phyloP scores from a whole-genome alignment of 768 basidiomycete genomes.

The Amanita molliuscula region DNA sequence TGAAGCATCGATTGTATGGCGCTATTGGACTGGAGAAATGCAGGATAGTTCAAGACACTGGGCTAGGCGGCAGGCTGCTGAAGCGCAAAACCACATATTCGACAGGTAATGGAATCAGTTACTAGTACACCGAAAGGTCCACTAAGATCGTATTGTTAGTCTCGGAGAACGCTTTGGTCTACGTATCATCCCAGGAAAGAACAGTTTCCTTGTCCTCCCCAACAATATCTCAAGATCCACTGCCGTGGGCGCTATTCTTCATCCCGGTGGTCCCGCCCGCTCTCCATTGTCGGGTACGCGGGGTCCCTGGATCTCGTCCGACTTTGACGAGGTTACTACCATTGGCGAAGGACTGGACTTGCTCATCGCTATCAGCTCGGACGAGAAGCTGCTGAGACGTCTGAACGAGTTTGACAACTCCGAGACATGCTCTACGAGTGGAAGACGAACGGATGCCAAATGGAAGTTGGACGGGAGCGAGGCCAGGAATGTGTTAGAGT shows the following conservation, averaged over 20 bases:
- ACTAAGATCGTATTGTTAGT: constrained; percentile 20
- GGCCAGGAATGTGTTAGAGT: constrained; percentile 18
- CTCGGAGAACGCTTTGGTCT: constrained; percentile 77
- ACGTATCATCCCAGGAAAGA: constrained; percentile 73
- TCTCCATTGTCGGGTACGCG: constrained; percentile 31
- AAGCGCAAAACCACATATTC: constrained; percentile 89
- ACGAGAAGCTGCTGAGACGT: constrained; percentile 69
- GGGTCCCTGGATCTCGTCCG: constrained; percentile 20
- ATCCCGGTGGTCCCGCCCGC: constrained; percentile 46
- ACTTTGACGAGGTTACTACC: constrained; percentile 11
- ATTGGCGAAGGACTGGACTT: constrained; percentile 37
- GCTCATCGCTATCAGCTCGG: constrained; percentile 56
- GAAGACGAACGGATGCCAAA: constrained; percentile 69
- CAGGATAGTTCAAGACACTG: constrained; percentile 48
- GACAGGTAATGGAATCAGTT: constrained; percentile 36
- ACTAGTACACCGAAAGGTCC: neutral
- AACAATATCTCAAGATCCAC: constrained; percentile 79
- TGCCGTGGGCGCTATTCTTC: constrained; percentile 70
- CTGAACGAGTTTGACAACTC: constrained; percentile 65
- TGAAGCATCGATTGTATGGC: constrained; percentile 75
- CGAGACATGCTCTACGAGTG: constrained; percentile 63
- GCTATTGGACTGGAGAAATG: constrained; percentile 60
- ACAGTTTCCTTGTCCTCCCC: constrained; percentile 74
- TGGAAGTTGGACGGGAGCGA: constrained; percentile 43
- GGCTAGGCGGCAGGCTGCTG: constrained; percentile 81